Evolutionary conservation across 768 basidiomycete genomes (phyloP), one percentile per base, ranked within the genome.

Genomic region (Collybia sordida): DNA sequence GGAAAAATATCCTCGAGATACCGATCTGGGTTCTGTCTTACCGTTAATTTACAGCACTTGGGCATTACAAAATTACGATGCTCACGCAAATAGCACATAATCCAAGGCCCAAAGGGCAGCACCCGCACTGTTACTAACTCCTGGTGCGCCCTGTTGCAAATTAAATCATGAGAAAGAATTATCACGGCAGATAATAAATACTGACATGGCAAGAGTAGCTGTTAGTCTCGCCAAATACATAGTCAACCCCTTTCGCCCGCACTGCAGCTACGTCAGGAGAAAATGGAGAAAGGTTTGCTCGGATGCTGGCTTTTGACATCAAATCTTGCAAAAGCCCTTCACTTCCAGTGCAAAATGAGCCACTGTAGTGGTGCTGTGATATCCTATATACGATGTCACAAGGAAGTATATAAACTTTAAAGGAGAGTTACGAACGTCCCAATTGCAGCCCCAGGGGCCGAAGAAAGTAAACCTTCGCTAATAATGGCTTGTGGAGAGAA

Each of bases 401-500:
- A 47, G 14, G 12, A 35, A 2, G 34, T 24, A 42, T 31, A 25
- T 41, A n/a, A 37, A 18, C 23, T 42, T 45, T 23, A 19, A 42
- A 40, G 5, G 40, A 7, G 17, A 14, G 8, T 0, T 18, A 54
- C 80, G 14, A 60, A 85, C 80, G 76, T 78, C 1, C 73, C 72
- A 47, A 86, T 82, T 2, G 77, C 60, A 31, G 67, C 60, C 0
- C 82, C 83, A 1, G 81, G 69, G 1, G 54, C 42, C 12, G 78
- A 77, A 22, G 68, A 56, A 8, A 85, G 68, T 25, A 86, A 70
- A 0, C 80, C 80, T 41, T 74, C 62, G 28, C 64, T 64, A 50
- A 86, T 81, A 18, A 81, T 73, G 45, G 78, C 74, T 65, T 83
- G 78, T 1, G 85, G 84, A 35, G 84, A 84, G 60, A 85, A 86